Conservation (phyloP, 345 rosid species). For the Heritiera fomes region DNA sequence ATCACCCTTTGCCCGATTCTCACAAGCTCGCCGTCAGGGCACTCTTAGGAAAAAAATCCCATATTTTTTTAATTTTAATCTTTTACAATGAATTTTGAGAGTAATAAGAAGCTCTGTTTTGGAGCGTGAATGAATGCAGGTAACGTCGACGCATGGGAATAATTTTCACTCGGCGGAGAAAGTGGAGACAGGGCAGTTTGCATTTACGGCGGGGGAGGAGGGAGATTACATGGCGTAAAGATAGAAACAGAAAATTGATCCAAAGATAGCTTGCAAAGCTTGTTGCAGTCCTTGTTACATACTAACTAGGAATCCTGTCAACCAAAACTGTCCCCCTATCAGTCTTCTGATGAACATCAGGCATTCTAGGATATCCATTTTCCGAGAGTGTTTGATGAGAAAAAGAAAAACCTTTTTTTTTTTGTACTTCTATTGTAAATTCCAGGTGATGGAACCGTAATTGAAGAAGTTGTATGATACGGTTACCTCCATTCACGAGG, state of each 20-base stretch:
- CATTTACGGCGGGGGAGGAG: constrained; percentile 76
- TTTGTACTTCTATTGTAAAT: constrained; percentile 20
- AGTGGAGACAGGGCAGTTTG: constrained; percentile 77
- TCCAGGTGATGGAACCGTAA: constrained; percentile 78
- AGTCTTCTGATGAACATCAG: not conserved
- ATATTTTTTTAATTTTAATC: not conserved
- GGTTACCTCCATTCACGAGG: constrained; percentile 66
- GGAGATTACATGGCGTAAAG: constrained; percentile 80
- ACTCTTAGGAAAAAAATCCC: not conserved
- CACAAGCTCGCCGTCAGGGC: constrained; percentile 79
- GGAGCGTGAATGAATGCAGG: constrained; percentile 38
- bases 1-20: constrained; percentile 68
- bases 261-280: not conserved
- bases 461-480: constrained; percentile 76
- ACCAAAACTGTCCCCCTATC: not conserved
- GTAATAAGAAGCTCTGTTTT: not conserved
- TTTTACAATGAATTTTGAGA: not conserved
- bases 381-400: not conserved
- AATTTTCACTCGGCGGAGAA: constrained; percentile 65
- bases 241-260: not conserved
- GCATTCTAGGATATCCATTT: not conserved
- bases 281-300: not conserved
- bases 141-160: constrained; percentile 75
- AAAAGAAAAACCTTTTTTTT: not conserved
- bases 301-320: not conserved